These are phyloP conservation scores for Coemansia sp. DNA, from an alignment of 192 early-diverging fungal species.

Conservation along the genomic window DNA sequence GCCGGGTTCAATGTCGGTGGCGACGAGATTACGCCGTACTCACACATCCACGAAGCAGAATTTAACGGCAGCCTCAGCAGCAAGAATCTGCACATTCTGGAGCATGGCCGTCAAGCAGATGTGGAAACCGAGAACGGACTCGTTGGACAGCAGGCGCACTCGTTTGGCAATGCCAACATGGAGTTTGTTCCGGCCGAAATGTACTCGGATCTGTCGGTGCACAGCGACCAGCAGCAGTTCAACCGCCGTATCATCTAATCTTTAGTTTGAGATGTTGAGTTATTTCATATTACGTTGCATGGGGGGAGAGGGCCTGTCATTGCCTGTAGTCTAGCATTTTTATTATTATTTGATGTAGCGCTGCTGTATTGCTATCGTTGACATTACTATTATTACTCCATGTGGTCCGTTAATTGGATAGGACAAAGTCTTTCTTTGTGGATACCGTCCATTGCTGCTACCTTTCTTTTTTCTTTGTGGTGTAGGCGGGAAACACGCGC, in stretches of 20 bases:
- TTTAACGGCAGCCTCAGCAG: neutral
- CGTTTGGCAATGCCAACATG: conserved; percentile 3
- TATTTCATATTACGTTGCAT: too few species aligned
- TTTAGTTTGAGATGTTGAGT: neutral
- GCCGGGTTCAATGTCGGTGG: conserved; percentile 1
- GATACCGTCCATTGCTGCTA: too few species aligned
- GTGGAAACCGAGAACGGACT: neutral
- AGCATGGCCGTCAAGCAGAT: neutral
- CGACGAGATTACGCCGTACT: conserved; percentile 18
- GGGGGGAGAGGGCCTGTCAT: too few species aligned
- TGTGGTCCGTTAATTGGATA: too few species aligned
- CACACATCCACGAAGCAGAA: conserved; percentile 11
- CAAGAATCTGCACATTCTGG: conserved; percentile 9
- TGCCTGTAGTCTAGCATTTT: too few species aligned
- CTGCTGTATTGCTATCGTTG: too few species aligned
- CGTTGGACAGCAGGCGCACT: neutral
- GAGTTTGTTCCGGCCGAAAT: conserved; percentile 2
- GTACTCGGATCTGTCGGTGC: conserved; percentile 7
- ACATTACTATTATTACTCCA: too few species aligned
- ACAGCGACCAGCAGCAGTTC: conserved; percentile 3
- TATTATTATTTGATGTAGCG: too few species aligned
- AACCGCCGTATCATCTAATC: conserved; percentile 16
- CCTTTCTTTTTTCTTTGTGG: too few species aligned
- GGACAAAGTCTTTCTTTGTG: too few species aligned
- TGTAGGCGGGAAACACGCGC: too few species aligned